Conservation (phyloP, 768 basidiomycete species). For the Favolaschia claudopus region DNA sequence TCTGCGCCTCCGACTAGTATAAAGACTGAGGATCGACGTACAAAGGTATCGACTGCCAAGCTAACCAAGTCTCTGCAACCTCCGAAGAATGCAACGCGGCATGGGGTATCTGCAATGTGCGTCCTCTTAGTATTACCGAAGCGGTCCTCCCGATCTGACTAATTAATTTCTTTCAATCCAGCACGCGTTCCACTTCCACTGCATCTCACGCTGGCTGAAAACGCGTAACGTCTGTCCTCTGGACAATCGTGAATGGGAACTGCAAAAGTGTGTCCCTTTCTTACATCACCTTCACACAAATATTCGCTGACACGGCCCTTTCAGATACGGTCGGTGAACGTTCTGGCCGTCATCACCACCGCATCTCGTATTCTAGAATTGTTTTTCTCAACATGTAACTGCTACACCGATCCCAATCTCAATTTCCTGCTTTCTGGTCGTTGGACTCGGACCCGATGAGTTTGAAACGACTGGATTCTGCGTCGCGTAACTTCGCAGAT, state of each 20-base stretch:
- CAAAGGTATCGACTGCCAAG: constrained; percentile 99
- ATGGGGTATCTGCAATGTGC: constrained; percentile 98
- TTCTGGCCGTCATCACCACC: too few species aligned
- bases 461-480: too few species aligned
- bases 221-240: constrained; percentile 94
- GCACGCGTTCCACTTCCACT: constrained; percentile 99
- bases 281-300: background rate
- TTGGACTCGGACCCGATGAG: too few species aligned
- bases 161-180: constrained; percentile 41
- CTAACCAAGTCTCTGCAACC: constrained; percentile 96
- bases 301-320: constrained; percentile 4
- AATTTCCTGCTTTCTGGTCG: background rate
- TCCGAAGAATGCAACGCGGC: constrained; percentile 98
- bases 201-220: constrained; percentile 99
- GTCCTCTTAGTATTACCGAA: constrained; percentile 29
- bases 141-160: background rate
- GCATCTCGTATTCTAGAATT: constrained; percentile 15
- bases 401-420: background rate
- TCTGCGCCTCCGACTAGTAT: background rate
- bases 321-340: constrained; percentile 52
- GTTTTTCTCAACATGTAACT: constrained; percentile 1
- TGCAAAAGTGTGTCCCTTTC: constrained; percentile 84
- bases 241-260: constrained; percentile 96
- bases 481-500: too few species aligned
- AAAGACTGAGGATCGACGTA: background rate